Conservation (phyloP, 1,139 yeast genomes). For the Nakaseomyces uthaithaninus region DNA sequence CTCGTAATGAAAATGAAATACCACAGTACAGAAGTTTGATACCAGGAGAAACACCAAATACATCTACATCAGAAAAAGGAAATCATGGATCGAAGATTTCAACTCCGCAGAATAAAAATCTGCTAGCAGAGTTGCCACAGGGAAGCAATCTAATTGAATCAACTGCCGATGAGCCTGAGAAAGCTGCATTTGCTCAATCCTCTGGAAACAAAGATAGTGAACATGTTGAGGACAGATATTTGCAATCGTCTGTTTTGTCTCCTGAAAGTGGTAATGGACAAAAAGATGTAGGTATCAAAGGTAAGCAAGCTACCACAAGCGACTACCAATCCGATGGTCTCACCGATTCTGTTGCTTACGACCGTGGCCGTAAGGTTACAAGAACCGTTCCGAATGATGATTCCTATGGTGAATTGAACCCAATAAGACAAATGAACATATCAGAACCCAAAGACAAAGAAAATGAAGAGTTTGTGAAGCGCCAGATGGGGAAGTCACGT, state of each 20-base stretch:
- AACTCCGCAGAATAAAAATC: background rate
- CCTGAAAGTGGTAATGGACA: too few species aligned
- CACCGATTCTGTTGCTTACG: too few species aligned
- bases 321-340: too few species aligned
- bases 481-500: background rate
- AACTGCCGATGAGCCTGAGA: background rate
- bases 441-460: constrained; percentile 1
- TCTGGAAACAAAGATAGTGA: too few species aligned
- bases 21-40: background rate
- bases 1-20: background rate
- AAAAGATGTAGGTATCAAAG: too few species aligned
- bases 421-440: background rate
- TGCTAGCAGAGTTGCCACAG: background rate
- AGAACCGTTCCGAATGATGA: too few species aligned
- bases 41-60: background rate
- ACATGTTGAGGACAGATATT: too few species aligned
- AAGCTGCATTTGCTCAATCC: too few species aligned
- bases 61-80: too few species aligned
- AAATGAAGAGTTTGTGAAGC: background rate
- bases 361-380: too few species aligned
- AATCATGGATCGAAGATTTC: background rate
- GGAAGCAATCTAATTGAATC: background rate
- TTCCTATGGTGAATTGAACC: background rate
- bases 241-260: background rate
- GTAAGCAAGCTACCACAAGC: too few species aligned